phyloP scores from a whole-genome alignment of 768 basidiomycete genomes.

The Boletus rubescentipes region DNA sequence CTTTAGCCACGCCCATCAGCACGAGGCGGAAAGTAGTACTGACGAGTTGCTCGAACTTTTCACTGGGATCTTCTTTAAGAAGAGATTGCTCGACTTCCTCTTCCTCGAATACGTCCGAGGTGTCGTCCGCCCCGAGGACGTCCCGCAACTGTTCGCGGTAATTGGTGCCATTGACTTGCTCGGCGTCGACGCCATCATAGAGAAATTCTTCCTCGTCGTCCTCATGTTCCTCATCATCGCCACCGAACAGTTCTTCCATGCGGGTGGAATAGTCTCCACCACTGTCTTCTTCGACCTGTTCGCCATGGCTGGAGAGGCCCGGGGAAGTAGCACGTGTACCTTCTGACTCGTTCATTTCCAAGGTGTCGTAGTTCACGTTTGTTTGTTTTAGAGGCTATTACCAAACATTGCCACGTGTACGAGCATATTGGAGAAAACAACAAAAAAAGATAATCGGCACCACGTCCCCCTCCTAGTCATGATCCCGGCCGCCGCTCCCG shows the following conservation, averaged over 20 bases:
- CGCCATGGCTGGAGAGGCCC: constrained; percentile 17
- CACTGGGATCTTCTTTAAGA: constrained; percentile 38
- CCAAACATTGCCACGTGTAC: constrained; percentile 30
- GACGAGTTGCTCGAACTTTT: constrained; percentile 32
- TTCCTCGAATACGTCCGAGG: constrained; percentile 47
- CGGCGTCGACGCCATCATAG: constrained; percentile 70
- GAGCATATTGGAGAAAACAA: neutral
- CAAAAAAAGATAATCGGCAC: constrained; percentile 15
- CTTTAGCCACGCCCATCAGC: constrained; percentile 23
- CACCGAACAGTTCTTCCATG: constrained; percentile 34
- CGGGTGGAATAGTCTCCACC: constrained; percentile 25
- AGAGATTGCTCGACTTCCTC: constrained; percentile 48
- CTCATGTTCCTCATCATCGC: constrained; percentile 43
- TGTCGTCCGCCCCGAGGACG: constrained; percentile 65
- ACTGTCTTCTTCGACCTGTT: constrained; percentile 23
- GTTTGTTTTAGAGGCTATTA: constrained; percentile 26
- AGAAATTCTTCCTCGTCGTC: constrained; percentile 66
- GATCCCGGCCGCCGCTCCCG: constrained; percentile 48
- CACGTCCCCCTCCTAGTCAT: constrained; percentile 16
- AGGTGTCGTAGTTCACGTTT: constrained; percentile 1
- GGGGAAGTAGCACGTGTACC: constrained; percentile 8
- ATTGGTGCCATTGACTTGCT: constrained; percentile 40
- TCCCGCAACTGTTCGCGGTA: constrained; percentile 73
- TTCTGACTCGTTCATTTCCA: constrained; percentile 12
- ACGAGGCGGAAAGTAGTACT: constrained; percentile 26